phyloP scores from a whole-genome alignment of 2,329 filamentous ascomycete species.

The Diaporthe ilicicola region DNA sequence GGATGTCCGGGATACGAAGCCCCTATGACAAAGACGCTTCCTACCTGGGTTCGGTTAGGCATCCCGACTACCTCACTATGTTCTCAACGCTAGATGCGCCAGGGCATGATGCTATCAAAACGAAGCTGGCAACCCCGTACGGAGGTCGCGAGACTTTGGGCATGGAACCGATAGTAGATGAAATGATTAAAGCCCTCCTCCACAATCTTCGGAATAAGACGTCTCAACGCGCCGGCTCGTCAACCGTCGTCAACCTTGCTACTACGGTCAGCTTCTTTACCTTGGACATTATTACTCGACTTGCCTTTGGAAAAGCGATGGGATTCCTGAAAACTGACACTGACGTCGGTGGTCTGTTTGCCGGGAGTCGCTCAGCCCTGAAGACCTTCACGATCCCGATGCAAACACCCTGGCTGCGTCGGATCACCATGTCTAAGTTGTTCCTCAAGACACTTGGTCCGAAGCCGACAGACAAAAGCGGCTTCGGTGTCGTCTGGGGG shows the following conservation, averaged over 20 bases:
- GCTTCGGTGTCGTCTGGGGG: slow-evolving; percentile 40
- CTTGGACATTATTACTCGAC: slow-evolving; percentile 57
- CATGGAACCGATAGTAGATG: slow-evolving; percentile 36
- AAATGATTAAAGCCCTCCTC: background rate
- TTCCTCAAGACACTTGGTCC: slow-evolving; percentile 48
- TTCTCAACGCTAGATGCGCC: slow-evolving; percentile 34
- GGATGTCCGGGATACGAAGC: slow-evolving; percentile 41
- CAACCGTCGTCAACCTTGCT: slow-evolving; percentile 51
- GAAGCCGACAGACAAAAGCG: slow-evolving; percentile 38
- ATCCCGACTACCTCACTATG: slow-evolving; percentile 22
- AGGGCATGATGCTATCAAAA: slow-evolving; percentile 42
- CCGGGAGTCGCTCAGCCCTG: slow-evolving; percentile 47
- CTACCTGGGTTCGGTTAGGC: background rate
- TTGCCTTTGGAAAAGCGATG: slow-evolving; percentile 57
- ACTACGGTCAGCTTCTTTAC: slow-evolving; percentile 56
- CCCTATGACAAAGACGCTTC: slow-evolving; percentile 39
- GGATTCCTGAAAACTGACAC: slow-evolving; percentile 52
- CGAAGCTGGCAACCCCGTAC: slow-evolving; percentile 36
- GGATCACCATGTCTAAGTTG: slow-evolving; percentile 34
- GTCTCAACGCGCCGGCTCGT: background rate
- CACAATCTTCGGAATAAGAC: slow-evolving; percentile 11
- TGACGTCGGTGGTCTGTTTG: slow-evolving; percentile 55
- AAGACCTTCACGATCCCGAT: slow-evolving; percentile 50
- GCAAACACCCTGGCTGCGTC: slow-evolving; percentile 46
- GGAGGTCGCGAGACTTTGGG: slow-evolving; percentile 39